Conservation (phyloP, 1,284 basidiomycete genomes). For the Kwoniella shivajii region DNA sequence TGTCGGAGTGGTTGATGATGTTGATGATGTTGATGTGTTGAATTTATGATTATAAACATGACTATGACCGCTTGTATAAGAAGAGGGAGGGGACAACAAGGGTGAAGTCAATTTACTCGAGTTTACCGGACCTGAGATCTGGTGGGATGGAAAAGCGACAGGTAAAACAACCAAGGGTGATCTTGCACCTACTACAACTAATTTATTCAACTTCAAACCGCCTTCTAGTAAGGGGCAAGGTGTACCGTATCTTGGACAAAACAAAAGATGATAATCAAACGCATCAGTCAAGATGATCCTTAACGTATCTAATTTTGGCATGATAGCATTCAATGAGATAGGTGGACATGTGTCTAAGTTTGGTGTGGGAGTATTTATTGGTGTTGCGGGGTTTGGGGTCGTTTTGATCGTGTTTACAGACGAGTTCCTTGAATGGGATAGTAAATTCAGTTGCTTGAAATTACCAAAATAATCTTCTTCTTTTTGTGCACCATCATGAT, state of each 20-base stretch:
- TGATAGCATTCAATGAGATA: constrained; percentile 5
- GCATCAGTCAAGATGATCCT: constrained; percentile 14
- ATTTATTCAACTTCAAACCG: constrained; percentile 8
- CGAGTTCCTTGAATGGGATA: not conserved
- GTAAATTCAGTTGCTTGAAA: not conserved
- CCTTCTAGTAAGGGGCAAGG: constrained; percentile 12
- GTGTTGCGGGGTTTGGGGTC: not conserved
- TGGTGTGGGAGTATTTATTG: not conserved
- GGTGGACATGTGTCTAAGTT: constrained; percentile 7
- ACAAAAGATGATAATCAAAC: constrained; percentile 20
- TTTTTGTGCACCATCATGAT: not conserved
- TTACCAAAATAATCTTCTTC: not conserved
- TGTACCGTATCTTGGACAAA: constrained; percentile 14
- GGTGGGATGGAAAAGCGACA: constrained; percentile 12
- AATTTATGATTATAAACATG: too few species aligned
- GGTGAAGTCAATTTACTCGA: not conserved
- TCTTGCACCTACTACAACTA: constrained; percentile 18
- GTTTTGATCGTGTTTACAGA: not conserved
- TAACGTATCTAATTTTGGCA: constrained; percentile 8
- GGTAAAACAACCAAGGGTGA: constrained; percentile 18
- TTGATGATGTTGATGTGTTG: not conserved
- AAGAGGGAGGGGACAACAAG: not conserved
- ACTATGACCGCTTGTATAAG: too few species aligned
- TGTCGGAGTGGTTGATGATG: not conserved
- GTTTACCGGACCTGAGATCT: too few species aligned